phyloP scores from a whole-genome alignment of 1,139 yeast species.

The Hyphopichia burtonii region DNA sequence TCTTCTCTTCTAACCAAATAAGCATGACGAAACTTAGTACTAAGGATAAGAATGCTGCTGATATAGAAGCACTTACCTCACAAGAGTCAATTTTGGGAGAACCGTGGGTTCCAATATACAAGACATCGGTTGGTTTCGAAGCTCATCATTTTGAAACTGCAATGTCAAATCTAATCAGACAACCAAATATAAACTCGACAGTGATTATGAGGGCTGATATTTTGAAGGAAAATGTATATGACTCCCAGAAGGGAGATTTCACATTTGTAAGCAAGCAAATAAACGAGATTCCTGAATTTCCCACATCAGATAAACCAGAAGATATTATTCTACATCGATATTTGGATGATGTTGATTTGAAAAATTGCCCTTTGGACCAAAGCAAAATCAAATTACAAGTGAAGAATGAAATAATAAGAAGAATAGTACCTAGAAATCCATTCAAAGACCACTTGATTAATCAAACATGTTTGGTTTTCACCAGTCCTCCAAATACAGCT shows the following conservation, averaged over 20 bases:
- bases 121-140: constrained; percentile 43
- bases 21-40: constrained; percentile 12
- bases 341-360: constrained; percentile 55
- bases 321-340: constrained; percentile 45
- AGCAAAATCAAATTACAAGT: constrained; percentile 32
- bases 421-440: constrained; percentile 88
- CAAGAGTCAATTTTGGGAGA: constrained; percentile 53
- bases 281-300: constrained; percentile 32
- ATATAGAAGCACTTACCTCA: not conserved
- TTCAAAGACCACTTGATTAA: constrained; percentile 78
- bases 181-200: constrained; percentile 91
- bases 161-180: constrained; percentile 74
- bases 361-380: constrained; percentile 40
- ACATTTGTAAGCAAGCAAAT: constrained; percentile 33
- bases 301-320: constrained; percentile 22
- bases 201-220: constrained; percentile 89
- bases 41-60: constrained; percentile 9
- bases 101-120: constrained; percentile 63
- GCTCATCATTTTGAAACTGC: constrained; percentile 66
- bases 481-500: constrained; percentile 12
- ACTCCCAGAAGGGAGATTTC: constrained; percentile 34
- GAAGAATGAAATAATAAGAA: constrained; percentile 60
- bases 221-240: constrained; percentile 52
- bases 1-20: not conserved
- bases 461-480: constrained; percentile 70